These are phyloP conservation scores for Bolboschoenus planiculmis DNA, from an alignment of 176 grass and related monocot species.

Conservation along the genomic window DNA sequence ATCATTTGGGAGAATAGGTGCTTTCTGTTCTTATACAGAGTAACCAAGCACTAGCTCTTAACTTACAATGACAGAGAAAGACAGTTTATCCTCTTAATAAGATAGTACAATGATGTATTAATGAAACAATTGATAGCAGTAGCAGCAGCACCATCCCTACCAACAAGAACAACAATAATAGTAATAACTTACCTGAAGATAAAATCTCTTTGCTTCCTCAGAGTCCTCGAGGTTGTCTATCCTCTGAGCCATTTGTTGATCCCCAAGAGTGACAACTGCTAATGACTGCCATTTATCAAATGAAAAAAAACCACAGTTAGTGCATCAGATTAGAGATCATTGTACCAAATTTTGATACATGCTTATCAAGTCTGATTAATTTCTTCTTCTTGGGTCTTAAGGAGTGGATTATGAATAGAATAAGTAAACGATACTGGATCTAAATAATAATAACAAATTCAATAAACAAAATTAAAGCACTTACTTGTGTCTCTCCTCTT, in stretches of 20 bases:
- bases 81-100: background rate
- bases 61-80: background rate
- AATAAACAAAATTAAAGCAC: background rate
- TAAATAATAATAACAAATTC: background rate
- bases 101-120: background rate
- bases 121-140: background rate
- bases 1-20: background rate
- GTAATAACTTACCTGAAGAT: constrained; percentile 69
- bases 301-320: background rate
- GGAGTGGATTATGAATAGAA: background rate
- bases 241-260: constrained; percentile 96
- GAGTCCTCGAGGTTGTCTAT: constrained; percentile 93
- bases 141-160: too few relatives aligned
- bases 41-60: background rate
- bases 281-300: constrained; percentile 52
- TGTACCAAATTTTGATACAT: background rate
- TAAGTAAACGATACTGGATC: background rate
- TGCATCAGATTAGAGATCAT: background rate
- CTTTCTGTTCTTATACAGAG: background rate
- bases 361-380: background rate
- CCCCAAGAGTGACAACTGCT: constrained; percentile 88
- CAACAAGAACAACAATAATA: background rate
- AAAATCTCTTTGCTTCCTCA: constrained; percentile 84
- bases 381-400: background rate
- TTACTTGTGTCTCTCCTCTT: constrained; percentile 97